A percentile compares a stretch with the other conserved stretches of the same genome.
These are phyloP conservation scores for Aureobasidium uvarum DNA, from an alignment of 2,329 filamentous ascomycete species.

Conservation along the genomic window DNA sequence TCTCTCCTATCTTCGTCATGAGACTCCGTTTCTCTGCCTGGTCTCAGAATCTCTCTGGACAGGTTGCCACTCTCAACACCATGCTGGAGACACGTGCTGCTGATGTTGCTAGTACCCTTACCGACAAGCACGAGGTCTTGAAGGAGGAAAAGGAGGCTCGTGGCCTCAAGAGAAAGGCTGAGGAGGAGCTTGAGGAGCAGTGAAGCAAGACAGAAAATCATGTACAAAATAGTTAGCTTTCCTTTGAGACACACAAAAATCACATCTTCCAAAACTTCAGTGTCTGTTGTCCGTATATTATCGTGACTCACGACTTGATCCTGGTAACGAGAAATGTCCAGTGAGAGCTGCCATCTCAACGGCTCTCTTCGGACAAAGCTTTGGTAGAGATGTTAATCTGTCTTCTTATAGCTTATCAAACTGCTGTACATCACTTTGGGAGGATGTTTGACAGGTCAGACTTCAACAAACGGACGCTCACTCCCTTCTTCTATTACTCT, in stretches of 20 bases:
- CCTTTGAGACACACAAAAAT: neutral
- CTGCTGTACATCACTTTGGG: no score
- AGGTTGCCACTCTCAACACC: neutral
- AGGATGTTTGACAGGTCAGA: no score
- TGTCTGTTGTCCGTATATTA: neutral
- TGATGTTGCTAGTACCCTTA: neutral
- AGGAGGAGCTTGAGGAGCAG: neutral
- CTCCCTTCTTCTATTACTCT: no score
- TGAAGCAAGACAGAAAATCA: neutral
- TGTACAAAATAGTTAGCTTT: neutral
- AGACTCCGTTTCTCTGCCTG: neutral
- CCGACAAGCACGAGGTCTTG: no score
- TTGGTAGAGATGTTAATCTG: neutral
- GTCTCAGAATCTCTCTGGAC: neutral
- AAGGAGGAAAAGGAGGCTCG: neutral
- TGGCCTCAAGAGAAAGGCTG: constrained; percentile 4
- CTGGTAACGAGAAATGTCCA: neutral
- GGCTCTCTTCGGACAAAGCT: neutral
- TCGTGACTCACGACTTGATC: neutral
- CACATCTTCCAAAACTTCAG: neutral
- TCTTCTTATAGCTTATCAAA: neutral
- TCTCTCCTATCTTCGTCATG: neutral
- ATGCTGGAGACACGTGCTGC: neutral
- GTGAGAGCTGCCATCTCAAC: neutral
- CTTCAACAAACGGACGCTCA: no score